Evolutionary conservation across 805 yeast genomes (phyloP).

Genomic region (Maudiozyma bulderi): DNA sequence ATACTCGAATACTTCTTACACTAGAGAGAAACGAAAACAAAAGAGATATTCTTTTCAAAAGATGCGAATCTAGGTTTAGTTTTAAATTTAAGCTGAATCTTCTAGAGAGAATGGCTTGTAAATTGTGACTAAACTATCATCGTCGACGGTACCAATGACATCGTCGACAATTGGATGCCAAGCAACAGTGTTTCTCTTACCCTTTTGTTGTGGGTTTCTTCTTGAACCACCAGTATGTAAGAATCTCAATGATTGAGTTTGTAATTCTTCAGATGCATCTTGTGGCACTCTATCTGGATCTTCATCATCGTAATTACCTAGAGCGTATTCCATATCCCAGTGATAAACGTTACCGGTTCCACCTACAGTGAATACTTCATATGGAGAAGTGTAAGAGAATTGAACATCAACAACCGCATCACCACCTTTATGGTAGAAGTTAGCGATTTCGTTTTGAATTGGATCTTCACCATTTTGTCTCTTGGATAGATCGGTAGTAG

Average conservation of each 20-base stretch:
- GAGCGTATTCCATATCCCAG: conserved; percentile 28
- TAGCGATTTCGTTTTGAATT: conserved; percentile 15
- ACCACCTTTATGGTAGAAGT: conserved; percentile 19
- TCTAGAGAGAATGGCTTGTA: conserved; percentile 22
- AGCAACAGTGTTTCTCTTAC: conserved; percentile 22
- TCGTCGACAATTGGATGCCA: conserved; percentile 27
- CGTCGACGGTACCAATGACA: conserved; percentile 26
- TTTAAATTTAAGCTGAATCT: not conserved
- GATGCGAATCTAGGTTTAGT: not conserved
- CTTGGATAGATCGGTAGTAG: conserved; percentile 12
- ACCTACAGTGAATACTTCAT: conserved; percentile 22
- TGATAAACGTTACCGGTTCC: conserved; percentile 23
- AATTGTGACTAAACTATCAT: conserved; percentile 23
- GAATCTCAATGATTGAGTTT: conserved; percentile 21
- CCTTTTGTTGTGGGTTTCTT: conserved; percentile 14
- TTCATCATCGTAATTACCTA: conserved; percentile 35
- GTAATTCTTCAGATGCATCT: conserved; percentile 29
- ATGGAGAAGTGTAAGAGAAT: conserved; percentile 17
- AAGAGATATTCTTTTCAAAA: too few species aligned
- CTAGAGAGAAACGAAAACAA: too few species aligned
- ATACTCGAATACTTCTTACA: too few species aligned
- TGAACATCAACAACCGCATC: conserved; percentile 23
- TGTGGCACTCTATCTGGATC: conserved; percentile 34
- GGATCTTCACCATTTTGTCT: conserved; percentile 18
- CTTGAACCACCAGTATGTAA: conserved; percentile 25